These are phyloP conservation scores for Salicornia ramosissima DNA, from an alignment of 148 eudicot genomes.

Conservation along the genomic window DNA sequence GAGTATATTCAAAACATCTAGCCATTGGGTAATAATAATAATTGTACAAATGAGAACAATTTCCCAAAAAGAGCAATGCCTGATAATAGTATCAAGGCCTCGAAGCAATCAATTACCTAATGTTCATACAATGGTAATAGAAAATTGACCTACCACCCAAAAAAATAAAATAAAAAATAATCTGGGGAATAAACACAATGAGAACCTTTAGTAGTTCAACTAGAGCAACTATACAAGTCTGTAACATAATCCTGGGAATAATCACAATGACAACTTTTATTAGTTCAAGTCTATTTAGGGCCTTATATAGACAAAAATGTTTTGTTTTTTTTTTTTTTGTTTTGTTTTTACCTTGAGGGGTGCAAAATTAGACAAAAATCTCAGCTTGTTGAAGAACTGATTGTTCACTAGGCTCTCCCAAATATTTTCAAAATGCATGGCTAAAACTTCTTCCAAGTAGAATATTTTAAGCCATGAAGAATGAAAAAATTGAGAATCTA, in stretches of 20 bases:
- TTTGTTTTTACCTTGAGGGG: too few species aligned
- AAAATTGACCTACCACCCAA: neutral
- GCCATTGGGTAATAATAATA: neutral
- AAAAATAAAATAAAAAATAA: too few species aligned
- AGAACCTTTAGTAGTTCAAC: constrained; percentile 1
- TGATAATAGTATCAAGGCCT: neutral
- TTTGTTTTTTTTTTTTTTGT: too few species aligned
- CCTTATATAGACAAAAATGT: too few species aligned
- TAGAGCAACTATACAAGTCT: neutral
- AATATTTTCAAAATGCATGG: neutral
- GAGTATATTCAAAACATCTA: neutral
- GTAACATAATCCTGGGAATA: neutral
- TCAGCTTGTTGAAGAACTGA: neutral
- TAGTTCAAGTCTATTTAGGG: neutral
- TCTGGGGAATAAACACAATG: neutral
- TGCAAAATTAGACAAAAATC: neutral
- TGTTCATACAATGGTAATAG: neutral
- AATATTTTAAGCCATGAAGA: neutral
- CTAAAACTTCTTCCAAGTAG: neutral
- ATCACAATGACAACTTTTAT: neutral
- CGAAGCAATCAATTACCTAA: neutral
- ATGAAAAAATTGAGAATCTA: neutral
- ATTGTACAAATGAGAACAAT: neutral
- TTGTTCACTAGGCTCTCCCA: neutral
- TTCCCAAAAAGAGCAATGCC: neutral